Evolutionary conservation across 108 stramenopile genomes (phyloP), one percentile per base, ranked within the genome.

Genomic region (Conticribra weissflogii): DNA sequence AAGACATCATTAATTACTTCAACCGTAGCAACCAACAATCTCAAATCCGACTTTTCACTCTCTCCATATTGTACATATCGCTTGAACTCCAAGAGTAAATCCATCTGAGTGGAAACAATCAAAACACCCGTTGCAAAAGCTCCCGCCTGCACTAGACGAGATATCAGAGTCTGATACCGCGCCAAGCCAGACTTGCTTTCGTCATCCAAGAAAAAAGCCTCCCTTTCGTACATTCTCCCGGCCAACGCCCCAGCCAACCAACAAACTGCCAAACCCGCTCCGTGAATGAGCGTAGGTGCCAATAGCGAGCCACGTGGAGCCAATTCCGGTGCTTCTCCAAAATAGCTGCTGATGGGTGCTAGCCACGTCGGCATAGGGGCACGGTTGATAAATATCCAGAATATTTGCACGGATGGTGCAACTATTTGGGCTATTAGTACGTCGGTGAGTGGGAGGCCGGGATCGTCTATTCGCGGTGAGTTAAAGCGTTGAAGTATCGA

Each of bases 351-450:
- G 48, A 89, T 59, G 17, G 91, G 86, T n/a, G 49, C 41, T 0
- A 88, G 68, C 93, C 93, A 94, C 8, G 86, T 72, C 9, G 93
- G 93, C n/a, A 59, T 72, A 9, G 93, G 90, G 1, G 84, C 81
- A 24, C 75, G 66, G 9, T 57, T 56, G 9, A 77, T 4, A 17
- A 34, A 41, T 48, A 88, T 55, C 84, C 81, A 87, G 59, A 81
- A 84, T 4, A 88, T 54, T 75, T 92, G 86, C 23, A 92, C 49
- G 14, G 85, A 59, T 23, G 94, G 91, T 22, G 85, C 91, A 4
- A 92, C 86, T 46, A 92, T 77, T 69, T 92, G 90, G 0, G 88
- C 79, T 2, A 88, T 49, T 1, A 82, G 60, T 21, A 76, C 83
- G 55, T 92, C 94, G 30, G 88, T 78, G 8, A 91, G 49, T n/a